These are phyloP conservation scores for Pleurotus djamor DNA, from an alignment of 768 basidiomycete species.

Conservation along the genomic window DNA sequence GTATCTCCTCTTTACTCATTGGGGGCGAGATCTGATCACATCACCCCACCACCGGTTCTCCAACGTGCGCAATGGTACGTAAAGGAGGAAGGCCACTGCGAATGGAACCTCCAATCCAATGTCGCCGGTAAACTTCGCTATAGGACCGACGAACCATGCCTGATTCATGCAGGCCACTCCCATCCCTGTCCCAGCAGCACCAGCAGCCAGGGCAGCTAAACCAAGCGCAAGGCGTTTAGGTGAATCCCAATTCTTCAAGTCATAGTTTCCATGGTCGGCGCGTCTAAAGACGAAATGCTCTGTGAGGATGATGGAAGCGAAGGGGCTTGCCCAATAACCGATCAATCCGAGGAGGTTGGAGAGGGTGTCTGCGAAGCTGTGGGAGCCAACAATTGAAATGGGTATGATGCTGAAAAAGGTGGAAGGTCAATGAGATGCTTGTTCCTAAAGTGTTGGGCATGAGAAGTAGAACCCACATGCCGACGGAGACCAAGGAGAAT, in stretches of 20 bases:
- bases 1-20: too few relatives aligned
- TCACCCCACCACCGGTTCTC: constrained; percentile 23
- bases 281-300: constrained; percentile 70
- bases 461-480: constrained; percentile 44
- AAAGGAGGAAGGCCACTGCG: constrained; percentile 40
- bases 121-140: constrained; percentile 65
- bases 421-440: too few relatives aligned
- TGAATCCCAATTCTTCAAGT: constrained; percentile 53
- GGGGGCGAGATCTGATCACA: not conserved
- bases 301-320: constrained; percentile 53
- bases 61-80: constrained; percentile 41
- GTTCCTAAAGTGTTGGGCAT: too few relatives aligned
- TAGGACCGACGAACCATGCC: constrained; percentile 68
- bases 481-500: constrained; percentile 61
- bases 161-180: constrained; percentile 71
- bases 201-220: constrained; percentile 54
- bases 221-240: constrained; percentile 57
- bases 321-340: constrained; percentile 61
- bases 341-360: constrained; percentile 56
- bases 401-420: constrained; percentile 49
- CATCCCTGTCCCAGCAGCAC: constrained; percentile 48
- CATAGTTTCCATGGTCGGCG: constrained; percentile 45
- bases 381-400: constrained; percentile 64
- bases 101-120: constrained; percentile 72
- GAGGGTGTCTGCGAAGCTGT: constrained; percentile 60